Evolutionary conservation across 148 eudicot genomes (phyloP), one percentile per base, ranked within the genome.

Genomic region (Silene latifolia): DNA sequence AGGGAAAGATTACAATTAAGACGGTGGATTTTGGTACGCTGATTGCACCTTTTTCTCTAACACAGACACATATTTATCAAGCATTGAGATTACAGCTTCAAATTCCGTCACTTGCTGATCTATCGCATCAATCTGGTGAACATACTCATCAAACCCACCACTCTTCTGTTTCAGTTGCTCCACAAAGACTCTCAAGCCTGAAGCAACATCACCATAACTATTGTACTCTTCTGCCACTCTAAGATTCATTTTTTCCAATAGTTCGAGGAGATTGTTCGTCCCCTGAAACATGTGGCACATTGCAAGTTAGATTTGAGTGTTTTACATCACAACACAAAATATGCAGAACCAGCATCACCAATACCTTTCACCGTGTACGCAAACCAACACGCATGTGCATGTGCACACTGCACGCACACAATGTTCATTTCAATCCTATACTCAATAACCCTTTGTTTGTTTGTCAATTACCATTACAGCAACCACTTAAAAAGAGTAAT

Each of bases 31-130:
- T 25, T 78, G 91, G 82, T 85, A 85, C 24, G 88, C 86, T 79
- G 86, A 85, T 53, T 83, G 88, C 59, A 91, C 89, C 79, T 91
- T 91, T 29, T 84, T 84, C 81, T 94, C 98, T 78, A 91, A 70
- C 85, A 89, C 71, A 32, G 92, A 82, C 20, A 90, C 97, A n/a
- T 91, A 85, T 80, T 85, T 86, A 77, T 91, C 92, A 7, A 94
- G 96, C 97, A 94, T 85, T 2, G 97, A 88, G 47, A 94, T 90
- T 21, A 91, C 97, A 80, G 90, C 97, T 88, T 94, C 98, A 48
- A 91, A 85, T 82, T 91, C 96, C 25, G 93, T 94, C 32, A 94
- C 97, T 74, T 91, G 98, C 71, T 84, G 77, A 78, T 94, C 98
- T 79, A 94, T 87, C 72, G 93, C 82, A 85, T 91, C 92, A 18